Percentiles rank a stretch among this genome's conserved stretches.
Conservation (phyloP, 805 yeast species). For the Yamadazyma olivae region DNA sequence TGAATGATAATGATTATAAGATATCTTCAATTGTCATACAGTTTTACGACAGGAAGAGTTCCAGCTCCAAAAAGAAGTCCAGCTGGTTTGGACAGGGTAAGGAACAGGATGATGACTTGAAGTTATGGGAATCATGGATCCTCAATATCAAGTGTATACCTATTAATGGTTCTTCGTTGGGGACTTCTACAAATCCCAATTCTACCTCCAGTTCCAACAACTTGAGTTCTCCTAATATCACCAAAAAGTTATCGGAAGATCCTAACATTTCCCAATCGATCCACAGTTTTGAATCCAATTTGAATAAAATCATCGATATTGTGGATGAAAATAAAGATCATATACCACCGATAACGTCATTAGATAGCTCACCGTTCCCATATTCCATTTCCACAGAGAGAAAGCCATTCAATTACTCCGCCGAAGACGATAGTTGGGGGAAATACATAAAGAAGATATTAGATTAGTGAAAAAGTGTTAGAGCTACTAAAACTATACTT, state of each 20-base stretch:
- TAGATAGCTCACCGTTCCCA: slow-evolving; percentile 66
- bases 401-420: slow-evolving; percentile 1
- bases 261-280: slow-evolving; percentile 25
- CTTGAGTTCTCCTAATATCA: slow-evolving; percentile 3
- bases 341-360: slow-evolving; percentile 70
- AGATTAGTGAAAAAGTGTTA: slow-evolving; percentile 15
- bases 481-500: no score
- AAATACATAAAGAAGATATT: slow-evolving; percentile 43
- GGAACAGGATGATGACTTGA: slow-evolving; percentile 33
- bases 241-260: slow-evolving; percentile 4
- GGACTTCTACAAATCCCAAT: not conserved
- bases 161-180: slow-evolving; percentile 4
- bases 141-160: slow-evolving; percentile 48
- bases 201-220: slow-evolving; percentile 5
- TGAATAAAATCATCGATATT: slow-evolving; percentile 48
- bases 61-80: slow-evolving; percentile 37
- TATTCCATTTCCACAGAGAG: slow-evolving; percentile 27
- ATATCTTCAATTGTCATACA: slow-evolving; percentile 32
- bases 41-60: slow-evolving; percentile 36
- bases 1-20: slow-evolving; percentile 8
- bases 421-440: slow-evolving; percentile 39
- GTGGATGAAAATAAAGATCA: slow-evolving; percentile 59
- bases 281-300: slow-evolving; percentile 33
- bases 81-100: slow-evolving; percentile 53
- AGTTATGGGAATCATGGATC: slow-evolving; percentile 72